These are phyloP conservation scores for Sphagnum contortum DNA, from an alignment of 225 moss, liverwort and hornwort genomes.

Conservation along the genomic window DNA sequence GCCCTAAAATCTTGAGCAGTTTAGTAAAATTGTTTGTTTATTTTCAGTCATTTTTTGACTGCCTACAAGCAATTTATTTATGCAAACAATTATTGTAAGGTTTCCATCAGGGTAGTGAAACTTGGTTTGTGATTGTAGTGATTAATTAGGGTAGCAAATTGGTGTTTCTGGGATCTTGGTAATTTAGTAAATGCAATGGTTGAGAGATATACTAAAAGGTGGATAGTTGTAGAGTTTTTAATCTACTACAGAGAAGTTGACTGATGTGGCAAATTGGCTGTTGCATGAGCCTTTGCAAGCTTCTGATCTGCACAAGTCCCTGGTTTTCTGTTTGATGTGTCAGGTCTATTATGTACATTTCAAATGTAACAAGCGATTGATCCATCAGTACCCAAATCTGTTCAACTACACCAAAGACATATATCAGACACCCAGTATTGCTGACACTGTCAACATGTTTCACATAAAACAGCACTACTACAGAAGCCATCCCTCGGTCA, in stretches of 20 bases:
- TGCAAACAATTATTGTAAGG: background rate
- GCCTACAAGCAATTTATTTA: background rate
- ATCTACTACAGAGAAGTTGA: too few species aligned
- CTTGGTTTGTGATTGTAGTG: too few species aligned
- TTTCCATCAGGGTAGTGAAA: background rate
- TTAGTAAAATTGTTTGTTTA: background rate
- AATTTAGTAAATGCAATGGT: too few species aligned
- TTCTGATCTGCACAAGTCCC: too few species aligned
- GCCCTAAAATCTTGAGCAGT: background rate
- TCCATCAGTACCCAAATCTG: constrained; percentile 72
- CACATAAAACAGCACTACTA: constrained; percentile 86
- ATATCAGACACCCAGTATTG: constrained; percentile 51
- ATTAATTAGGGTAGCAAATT: too few species aligned
- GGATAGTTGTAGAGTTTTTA: too few species aligned
- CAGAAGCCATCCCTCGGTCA: constrained; percentile 76
- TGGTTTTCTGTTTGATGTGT: too few species aligned
- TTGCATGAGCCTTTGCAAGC: too few species aligned
- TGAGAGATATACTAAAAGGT: too few species aligned
- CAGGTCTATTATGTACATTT: constrained; percentile 79
- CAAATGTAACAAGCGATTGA: constrained; percentile 67
- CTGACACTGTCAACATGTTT: constrained; percentile 60
- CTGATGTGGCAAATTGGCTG: too few species aligned
- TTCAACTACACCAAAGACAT: constrained; percentile 86
- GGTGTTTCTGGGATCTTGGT: too few species aligned
- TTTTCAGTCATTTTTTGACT: background rate